Evolutionary conservation across 257 asterid genomes (phyloP).

Genomic region (Cordia subcordata): DNA sequence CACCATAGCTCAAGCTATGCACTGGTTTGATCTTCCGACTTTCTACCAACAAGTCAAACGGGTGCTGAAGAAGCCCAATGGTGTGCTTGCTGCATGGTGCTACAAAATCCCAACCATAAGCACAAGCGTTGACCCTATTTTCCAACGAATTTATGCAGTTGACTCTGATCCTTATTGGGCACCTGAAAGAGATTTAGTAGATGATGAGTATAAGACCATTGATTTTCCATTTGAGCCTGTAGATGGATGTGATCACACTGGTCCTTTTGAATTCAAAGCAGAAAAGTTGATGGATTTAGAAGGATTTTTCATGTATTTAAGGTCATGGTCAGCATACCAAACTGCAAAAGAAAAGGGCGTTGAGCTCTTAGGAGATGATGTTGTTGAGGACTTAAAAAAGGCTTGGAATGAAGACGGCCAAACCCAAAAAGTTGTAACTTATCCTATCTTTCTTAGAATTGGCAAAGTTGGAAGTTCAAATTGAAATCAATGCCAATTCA

Average conservation of each 20-base stretch:
- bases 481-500: not conserved
- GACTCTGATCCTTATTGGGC: slow-evolving; percentile 39
- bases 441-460: slow-evolving; percentile 61
- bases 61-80: slow-evolving; percentile 54
- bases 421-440: slow-evolving; percentile 31
- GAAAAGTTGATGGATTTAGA: slow-evolving; percentile 60
- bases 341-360: slow-evolving; percentile 69
- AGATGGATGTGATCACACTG: slow-evolving; percentile 45
- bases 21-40: slow-evolving; percentile 64
- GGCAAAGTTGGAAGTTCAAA: slow-evolving; percentile 50
- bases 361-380: slow-evolving; percentile 42
- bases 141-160: slow-evolving; percentile 23
- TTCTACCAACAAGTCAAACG: slow-evolving; percentile 56
- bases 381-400: slow-evolving; percentile 36
- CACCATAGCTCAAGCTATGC: slow-evolving; percentile 64
- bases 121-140: slow-evolving; percentile 36
- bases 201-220: slow-evolving; percentile 44
- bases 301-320: slow-evolving; percentile 40
- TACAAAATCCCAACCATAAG: slow-evolving; percentile 49
- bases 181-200: slow-evolving; percentile 36
- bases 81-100: slow-evolving; percentile 81
- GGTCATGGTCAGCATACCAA: slow-evolving; percentile 77
- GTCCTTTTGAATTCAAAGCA: slow-evolving; percentile 48
- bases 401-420: slow-evolving; percentile 62
- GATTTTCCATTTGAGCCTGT: slow-evolving; percentile 65